Conservation (phyloP, 257 asterid species). For the Vinca minor region DNA sequence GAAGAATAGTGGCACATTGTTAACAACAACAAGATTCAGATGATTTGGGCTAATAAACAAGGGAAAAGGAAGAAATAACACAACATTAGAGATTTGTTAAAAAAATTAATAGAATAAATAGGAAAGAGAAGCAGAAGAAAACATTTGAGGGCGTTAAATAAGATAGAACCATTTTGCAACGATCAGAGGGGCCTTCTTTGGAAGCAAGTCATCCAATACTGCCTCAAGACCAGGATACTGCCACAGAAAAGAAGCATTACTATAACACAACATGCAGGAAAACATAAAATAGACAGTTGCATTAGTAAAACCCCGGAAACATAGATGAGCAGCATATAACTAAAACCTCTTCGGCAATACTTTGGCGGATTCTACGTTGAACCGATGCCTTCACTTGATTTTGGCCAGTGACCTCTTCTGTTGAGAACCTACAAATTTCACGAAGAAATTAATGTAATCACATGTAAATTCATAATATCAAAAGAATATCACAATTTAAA, state of each 20-base stretch:
- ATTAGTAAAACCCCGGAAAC: conserved; percentile 1
- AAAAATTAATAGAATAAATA: conserved; percentile 6
- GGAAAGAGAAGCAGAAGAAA: conserved; percentile 7
- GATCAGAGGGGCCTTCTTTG: conserved; percentile 87
- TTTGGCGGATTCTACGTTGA: conserved; percentile 86
- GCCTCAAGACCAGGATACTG: conserved; percentile 93
- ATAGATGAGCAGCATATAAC: conserved; percentile 15
- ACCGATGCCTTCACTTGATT: conserved; percentile 99
- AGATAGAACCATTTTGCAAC: conserved; percentile 83
- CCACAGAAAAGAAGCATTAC: conserved; percentile 14
- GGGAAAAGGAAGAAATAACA: conserved; percentile 6
- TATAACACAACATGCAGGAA: conserved; percentile 6
- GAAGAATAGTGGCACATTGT: conserved; percentile 90
- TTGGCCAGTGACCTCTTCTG: conserved; percentile 95
- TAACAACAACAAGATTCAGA: conserved; percentile 90
- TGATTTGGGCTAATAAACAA: conserved; percentile 67
- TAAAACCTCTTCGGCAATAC: conserved; percentile 86
- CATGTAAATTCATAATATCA: background rate
- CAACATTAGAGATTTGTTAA: conserved; percentile 18
- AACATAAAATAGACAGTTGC: background rate
- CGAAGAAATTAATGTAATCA: conserved; percentile 12
- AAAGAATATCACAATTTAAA: background rate
- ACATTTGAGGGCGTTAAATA: conserved; percentile 3
- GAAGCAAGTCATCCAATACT: conserved; percentile 84
- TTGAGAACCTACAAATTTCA: conserved; percentile 57